These are phyloP conservation scores for Pigoraptor vietnamica DNA, from an alignment of 78 protist genomes.

Conservation along the genomic window DNA sequence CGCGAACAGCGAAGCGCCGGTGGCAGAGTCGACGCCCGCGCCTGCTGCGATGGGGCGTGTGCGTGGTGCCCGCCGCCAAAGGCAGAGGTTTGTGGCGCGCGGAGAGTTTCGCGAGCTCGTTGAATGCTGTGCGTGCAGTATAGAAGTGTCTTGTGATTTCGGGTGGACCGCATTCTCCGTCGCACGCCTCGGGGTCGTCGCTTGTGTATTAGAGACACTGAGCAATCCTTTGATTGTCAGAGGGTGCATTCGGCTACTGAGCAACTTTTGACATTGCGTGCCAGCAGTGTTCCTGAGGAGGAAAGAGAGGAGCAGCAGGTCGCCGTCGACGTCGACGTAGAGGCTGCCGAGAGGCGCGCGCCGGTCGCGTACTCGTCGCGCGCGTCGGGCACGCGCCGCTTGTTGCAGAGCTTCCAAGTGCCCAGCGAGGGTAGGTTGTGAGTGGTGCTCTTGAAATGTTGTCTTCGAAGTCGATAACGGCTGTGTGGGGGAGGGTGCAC, in stretches of 20 bases:
- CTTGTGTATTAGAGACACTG: too few species aligned
- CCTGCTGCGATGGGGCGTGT: not conserved
- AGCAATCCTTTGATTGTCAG: too few species aligned
- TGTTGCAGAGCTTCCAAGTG: not conserved
- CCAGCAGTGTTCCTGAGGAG: not conserved
- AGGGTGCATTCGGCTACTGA: too few species aligned
- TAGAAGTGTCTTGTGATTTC: too few species aligned
- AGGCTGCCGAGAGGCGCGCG: not conserved
- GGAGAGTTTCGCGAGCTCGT: too few species aligned
- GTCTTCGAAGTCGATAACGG: not conserved
- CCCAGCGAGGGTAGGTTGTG: not conserved
- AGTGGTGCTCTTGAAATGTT: not conserved
- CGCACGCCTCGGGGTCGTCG: too few species aligned
- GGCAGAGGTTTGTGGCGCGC: not conserved
- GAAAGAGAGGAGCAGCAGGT: not conserved
- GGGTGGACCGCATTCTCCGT: too few species aligned
- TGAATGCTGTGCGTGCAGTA: too few species aligned
- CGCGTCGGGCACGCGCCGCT: not conserved
- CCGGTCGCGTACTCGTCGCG: not conserved
- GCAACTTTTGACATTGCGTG: too few species aligned
- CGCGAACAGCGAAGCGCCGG: not conserved
- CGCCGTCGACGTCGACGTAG: not conserved
- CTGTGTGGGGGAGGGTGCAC: not conserved
- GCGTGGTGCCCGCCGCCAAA: not conserved
- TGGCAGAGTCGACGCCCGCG: not conserved